These are phyloP conservation scores for Hygrophorus pudorinus DNA, from an alignment of 768 basidiomycete species.

Conservation along the genomic window DNA sequence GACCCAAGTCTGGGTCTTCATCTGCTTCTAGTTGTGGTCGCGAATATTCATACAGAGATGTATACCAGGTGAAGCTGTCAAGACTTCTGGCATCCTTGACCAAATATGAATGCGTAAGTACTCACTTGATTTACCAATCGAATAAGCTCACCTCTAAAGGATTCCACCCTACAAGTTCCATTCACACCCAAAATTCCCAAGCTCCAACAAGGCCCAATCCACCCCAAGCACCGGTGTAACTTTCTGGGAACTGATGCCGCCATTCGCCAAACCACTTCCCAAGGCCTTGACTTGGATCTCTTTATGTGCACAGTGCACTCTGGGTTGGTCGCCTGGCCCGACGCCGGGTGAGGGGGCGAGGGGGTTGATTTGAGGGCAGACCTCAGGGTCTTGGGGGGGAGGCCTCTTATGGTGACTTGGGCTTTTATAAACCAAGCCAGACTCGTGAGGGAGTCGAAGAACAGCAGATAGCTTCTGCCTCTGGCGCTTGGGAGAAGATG, in stretches of 20 bases:
- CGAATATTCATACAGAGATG: conserved; percentile 69
- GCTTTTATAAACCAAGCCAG: too few species aligned
- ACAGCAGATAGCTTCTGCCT: too few species aligned
- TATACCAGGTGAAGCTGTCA: conserved; percentile 81
- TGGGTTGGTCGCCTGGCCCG: too few species aligned
- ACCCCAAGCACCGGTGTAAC: conserved; percentile 85
- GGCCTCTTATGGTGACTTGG: too few species aligned
- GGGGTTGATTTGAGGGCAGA: too few species aligned
- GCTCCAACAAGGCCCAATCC: conserved; percentile 78
- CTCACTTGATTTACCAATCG: background rate
- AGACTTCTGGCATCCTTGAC: conserved; percentile 43
- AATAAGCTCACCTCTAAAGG: conserved; percentile 56
- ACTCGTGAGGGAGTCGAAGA: too few species aligned
- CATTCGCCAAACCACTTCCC: conserved; percentile 43
- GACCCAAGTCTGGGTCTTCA: conserved; percentile 54
- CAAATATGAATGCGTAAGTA: conserved; percentile 9
- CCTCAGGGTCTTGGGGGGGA: too few species aligned
- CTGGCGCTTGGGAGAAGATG: too few species aligned
- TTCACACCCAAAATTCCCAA: conserved; percentile 92
- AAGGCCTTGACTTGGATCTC: conserved; percentile 61
- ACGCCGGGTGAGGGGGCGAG: too few species aligned
- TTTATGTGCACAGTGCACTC: too few species aligned
- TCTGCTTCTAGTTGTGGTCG: conserved; percentile 32
- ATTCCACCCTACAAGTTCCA: conserved; percentile 85
- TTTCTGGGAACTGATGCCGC: conserved; percentile 70